A percentile compares a stretch with the other conserved stretches of the same genome.
phyloP scores from a whole-genome alignment of 2,329 filamentous ascomycete genomes.

The Pseudogymnoascus sp. region DNA sequence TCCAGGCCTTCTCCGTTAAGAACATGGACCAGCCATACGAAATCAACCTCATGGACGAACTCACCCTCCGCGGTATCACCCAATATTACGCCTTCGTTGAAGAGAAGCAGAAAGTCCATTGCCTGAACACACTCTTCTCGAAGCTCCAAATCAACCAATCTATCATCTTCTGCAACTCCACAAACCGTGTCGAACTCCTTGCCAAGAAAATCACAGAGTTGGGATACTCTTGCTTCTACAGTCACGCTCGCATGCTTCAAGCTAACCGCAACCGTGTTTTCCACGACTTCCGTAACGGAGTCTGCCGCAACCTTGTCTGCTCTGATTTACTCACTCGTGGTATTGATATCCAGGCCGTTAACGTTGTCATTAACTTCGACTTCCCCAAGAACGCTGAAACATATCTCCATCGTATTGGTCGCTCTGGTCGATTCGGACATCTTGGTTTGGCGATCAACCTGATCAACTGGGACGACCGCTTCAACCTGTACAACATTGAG shows the following conservation, averaged over 20 bases:
- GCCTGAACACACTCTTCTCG: conserved; percentile 95
- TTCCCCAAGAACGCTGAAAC: conserved; percentile 99
- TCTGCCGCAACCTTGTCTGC: conserved; percentile 95
- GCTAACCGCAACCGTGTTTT: conserved; percentile 96
- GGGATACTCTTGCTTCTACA: conserved; percentile 99
- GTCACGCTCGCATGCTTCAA: conserved; percentile 96
- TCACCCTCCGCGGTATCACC: conserved; percentile 94
- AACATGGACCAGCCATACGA: conserved; percentile 96
- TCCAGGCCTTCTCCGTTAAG: conserved; percentile 97
- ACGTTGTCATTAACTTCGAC: conserved; percentile 99
- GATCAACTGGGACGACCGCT: conserved; percentile 98
- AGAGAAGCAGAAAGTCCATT: conserved; percentile 99
- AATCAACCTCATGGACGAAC: conserved; percentile 99
- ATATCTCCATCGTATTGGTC: conserved; percentile 95
- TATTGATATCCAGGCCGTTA: conserved; percentile 99
- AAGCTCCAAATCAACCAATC: conserved; percentile 99
- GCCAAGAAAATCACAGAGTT: conserved; percentile 99
- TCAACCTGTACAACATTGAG: conserved; percentile 98
- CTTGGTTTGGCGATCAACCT: conserved; percentile 96
- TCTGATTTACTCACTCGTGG: conserved; percentile 95
- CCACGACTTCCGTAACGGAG: conserved; percentile 97
- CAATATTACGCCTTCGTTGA: conserved; percentile 99
- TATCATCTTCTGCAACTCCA: conserved; percentile 99
- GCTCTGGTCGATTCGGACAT: conserved; percentile 94
- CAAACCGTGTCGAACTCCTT: conserved; percentile 91